Evolutionary conservation across 345 rosid species (phyloP).

Genomic region (Limnanthes douglasii): DNA sequence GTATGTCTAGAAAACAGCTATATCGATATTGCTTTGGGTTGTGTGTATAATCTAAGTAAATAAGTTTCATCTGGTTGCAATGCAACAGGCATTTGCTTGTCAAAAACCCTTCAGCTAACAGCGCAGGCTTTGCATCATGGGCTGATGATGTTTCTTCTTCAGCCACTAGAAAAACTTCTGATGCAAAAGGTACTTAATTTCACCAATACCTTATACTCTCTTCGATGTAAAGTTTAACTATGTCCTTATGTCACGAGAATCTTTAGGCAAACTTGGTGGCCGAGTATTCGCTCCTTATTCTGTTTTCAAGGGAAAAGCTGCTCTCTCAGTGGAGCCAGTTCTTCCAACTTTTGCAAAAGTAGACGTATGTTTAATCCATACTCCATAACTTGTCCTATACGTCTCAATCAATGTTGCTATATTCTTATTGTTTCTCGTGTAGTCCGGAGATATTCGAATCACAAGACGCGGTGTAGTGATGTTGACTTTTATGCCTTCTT

Average conservation of each 20-base stretch:
- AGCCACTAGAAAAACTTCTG: conserved; percentile 11
- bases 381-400: conserved; percentile 1
- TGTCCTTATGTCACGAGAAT: conserved; percentile 5
- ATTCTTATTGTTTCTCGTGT: neutral
- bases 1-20: neutral
- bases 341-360: conserved; percentile 48
- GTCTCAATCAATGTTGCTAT: neutral
- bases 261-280: conserved; percentile 17
- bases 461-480: conserved; percentile 61
- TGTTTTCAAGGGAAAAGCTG: conserved; percentile 83
- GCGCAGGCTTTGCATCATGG: conserved; percentile 14
- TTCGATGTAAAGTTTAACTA: neutral
- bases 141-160: conserved; percentile 40
- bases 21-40: neutral
- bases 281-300: conserved; percentile 63
- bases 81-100: conserved; percentile 22
- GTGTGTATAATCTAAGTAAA: neutral
- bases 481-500: conserved; percentile 71
- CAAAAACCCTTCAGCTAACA: conserved; percentile 11
- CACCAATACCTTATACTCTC: neutral
- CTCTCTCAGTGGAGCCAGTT: conserved; percentile 57
- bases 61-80: neutral
- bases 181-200: conserved; percentile 18
- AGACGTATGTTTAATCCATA: conserved; percentile 19
- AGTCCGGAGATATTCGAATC: conserved; percentile 49